A percentile compares a stretch with the other conserved stretches of the same genome.
These are phyloP conservation scores for Ceratocystis destructans DNA, from an alignment of 2,329 filamentous ascomycete species.

Conservation along the genomic window DNA sequence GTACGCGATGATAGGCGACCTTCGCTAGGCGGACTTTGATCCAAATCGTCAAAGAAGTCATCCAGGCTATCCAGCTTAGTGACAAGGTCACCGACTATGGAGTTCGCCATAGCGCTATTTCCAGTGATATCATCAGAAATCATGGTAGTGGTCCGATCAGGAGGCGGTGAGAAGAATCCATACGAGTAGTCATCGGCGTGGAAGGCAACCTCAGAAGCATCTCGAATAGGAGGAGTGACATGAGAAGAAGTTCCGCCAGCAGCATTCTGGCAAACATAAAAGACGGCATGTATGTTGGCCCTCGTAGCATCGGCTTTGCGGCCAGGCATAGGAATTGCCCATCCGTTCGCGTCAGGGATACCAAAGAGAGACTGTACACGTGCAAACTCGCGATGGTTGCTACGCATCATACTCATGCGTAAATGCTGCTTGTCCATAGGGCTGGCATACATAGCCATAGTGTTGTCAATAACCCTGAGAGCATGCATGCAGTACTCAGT, in stretches of 20 bases:
- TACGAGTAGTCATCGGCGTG: slow-evolving; percentile 77
- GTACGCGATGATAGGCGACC: slow-evolving; percentile 47
- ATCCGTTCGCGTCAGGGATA: slow-evolving; percentile 88
- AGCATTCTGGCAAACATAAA: slow-evolving; percentile 75
- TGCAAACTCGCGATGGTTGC: slow-evolving; percentile 86
- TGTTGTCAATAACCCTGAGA: slow-evolving; percentile 79
- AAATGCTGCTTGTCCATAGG: slow-evolving; percentile 90
- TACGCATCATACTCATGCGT: slow-evolving; percentile 93
- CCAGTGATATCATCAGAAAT: slow-evolving; percentile 68
- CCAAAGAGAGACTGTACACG: slow-evolving; percentile 89
- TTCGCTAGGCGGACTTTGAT: slow-evolving; percentile 41
- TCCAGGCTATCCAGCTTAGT: slow-evolving; percentile 66
- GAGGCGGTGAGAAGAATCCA: slow-evolving; percentile 61
- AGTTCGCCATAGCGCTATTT: slow-evolving; percentile 48
- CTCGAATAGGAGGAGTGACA: slow-evolving; percentile 53
- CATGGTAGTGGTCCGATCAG: slow-evolving; percentile 77
- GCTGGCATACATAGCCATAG: slow-evolving; percentile 85
- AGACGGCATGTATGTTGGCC: slow-evolving; percentile 87
- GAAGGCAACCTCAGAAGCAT: slow-evolving; percentile 89
- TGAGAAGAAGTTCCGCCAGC: slow-evolving; percentile 34
- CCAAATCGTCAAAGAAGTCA: slow-evolving; percentile 65
- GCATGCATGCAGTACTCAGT: slow-evolving; percentile 91
- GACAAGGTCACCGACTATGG: slow-evolving; percentile 54
- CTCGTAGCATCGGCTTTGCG: slow-evolving; percentile 77
- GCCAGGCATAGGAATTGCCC: slow-evolving; percentile 88